A percentile compares a stretch with the other conserved stretches of the same genome.
phyloP scores from a whole-genome alignment of 306 rosid species.

The Prunus campanulata region DNA sequence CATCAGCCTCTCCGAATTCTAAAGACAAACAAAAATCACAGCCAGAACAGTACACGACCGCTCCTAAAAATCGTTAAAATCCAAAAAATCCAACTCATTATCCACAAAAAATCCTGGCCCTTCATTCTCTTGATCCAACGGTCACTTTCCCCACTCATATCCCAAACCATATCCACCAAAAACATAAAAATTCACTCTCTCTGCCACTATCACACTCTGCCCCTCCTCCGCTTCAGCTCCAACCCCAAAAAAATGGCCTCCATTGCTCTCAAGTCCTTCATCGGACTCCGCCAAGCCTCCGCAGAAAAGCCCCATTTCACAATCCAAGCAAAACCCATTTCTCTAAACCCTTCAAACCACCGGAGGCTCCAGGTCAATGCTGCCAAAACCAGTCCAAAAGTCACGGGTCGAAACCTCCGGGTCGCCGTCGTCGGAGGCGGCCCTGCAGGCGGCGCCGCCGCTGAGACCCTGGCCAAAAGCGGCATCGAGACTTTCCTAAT shows the following conservation, averaged over 20 bases:
- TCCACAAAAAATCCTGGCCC: slow-evolving; percentile 49
- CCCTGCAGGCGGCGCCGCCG: slow-evolving; percentile 83
- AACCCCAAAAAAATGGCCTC: slow-evolving; percentile 53
- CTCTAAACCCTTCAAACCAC: slow-evolving; percentile 16
- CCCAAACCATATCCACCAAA: slow-evolving; percentile 60
- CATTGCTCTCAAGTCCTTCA: slow-evolving; percentile 77
- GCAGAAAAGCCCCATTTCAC: slow-evolving; percentile 49
- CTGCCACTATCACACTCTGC: background rate
- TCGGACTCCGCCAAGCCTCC: slow-evolving; percentile 77
- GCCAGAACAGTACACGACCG: background rate
- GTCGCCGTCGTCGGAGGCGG: slow-evolving; percentile 92
- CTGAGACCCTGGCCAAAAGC: slow-evolving; percentile 75
- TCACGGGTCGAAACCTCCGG: slow-evolving; percentile 73
- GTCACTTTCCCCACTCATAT: slow-evolving; percentile 16
- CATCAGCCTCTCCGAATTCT: slow-evolving; percentile 13
- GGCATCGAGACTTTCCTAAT: slow-evolving; percentile 83
- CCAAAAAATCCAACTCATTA: slow-evolving; percentile 33
- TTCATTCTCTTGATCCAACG: slow-evolving; percentile 45
- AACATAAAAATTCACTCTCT: background rate
- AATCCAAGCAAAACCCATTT: slow-evolving; percentile 20
- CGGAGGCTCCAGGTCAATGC: slow-evolving; percentile 51
- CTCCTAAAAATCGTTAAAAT: background rate
- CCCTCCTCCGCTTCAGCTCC: slow-evolving; percentile 4
- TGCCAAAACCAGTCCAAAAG: slow-evolving; percentile 58
- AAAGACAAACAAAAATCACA: background rate